Conservation (phyloP, 306 rosid genomes). For the Herpetospermum pedunculosum region DNA sequence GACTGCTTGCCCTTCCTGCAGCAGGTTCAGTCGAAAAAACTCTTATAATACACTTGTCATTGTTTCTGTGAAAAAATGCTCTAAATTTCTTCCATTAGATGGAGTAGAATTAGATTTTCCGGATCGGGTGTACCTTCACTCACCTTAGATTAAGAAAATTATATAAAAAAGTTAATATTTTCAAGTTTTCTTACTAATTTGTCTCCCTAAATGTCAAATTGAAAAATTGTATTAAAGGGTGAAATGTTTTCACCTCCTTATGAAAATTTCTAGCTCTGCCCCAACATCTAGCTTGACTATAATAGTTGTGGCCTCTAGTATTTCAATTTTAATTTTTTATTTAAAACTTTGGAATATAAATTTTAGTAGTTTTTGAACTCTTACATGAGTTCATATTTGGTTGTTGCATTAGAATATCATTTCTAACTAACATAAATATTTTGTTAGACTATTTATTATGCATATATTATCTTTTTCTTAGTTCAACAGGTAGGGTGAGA, state of each 20-base stretch:
- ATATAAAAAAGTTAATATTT: too few species aligned
- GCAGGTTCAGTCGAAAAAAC: conserved; percentile 41
- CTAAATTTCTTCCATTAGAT: neutral
- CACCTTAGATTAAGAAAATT: too few species aligned
- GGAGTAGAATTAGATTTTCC: neutral
- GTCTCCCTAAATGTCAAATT: too few species aligned
- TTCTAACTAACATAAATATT: neutral
- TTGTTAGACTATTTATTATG: neutral
- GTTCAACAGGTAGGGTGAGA: too few species aligned
- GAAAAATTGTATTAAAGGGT: too few species aligned
- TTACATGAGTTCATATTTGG: neutral
- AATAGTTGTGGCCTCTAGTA: neutral
- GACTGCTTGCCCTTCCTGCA: conserved; percentile 62
- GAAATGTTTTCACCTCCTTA: too few species aligned
- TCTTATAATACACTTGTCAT: neutral
- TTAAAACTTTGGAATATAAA: neutral
- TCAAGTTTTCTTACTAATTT: too few species aligned
- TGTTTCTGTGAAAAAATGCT: neutral
- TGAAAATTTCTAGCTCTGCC: too few species aligned
- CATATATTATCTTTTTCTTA: neutral
- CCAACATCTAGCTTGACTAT: too few species aligned
- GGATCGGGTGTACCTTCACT: too few species aligned
- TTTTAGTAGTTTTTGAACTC: neutral
- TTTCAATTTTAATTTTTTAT: neutral
- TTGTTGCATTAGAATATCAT: neutral